phyloP scores from a whole-genome alignment of 306 rosid species.

The Begonia masoniana region DNA sequence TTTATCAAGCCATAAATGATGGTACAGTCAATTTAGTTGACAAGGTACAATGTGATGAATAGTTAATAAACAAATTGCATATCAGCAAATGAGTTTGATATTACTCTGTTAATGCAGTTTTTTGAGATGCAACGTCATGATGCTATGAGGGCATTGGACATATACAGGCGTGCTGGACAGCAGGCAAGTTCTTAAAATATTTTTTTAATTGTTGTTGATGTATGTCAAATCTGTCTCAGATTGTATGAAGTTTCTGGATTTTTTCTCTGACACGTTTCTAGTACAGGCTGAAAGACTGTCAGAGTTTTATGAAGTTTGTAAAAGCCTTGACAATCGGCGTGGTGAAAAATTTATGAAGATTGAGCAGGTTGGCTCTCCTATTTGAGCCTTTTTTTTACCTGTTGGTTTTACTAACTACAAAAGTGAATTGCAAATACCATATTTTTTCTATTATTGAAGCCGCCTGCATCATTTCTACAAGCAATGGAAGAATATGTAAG shows the following conservation, averaged over 20 bases:
- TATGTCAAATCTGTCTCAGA: too few species aligned
- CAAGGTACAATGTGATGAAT: constrained; percentile 48
- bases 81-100: constrained; percentile 17
- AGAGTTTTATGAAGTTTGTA: constrained; percentile 90
- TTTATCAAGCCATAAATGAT: constrained; percentile 94
- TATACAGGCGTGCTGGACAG: constrained; percentile 85
- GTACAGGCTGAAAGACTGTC: constrained; percentile 88
- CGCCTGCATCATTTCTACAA: constrained; percentile 91
- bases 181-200: constrained; percentile 44
- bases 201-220: constrained; percentile 1
- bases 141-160: constrained; percentile 82
- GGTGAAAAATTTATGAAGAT: constrained; percentile 85
- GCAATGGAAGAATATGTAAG: constrained; percentile 95
- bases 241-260: not conserved
- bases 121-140: constrained; percentile 92
- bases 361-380: constrained; percentile 61
- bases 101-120: constrained; percentile 44
- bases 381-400: constrained; percentile 5
- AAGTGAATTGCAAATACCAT: constrained; percentile 2
- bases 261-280: constrained; percentile 4
- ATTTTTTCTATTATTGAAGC: constrained; percentile 38
- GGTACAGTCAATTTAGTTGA: constrained; percentile 95
- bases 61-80: constrained; percentile 14
- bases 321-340: constrained; percentile 77
- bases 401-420: not conserved